Conservation (phyloP, 2,329 filamentous ascomycete species). For the Zopfia rhizophila region DNA sequence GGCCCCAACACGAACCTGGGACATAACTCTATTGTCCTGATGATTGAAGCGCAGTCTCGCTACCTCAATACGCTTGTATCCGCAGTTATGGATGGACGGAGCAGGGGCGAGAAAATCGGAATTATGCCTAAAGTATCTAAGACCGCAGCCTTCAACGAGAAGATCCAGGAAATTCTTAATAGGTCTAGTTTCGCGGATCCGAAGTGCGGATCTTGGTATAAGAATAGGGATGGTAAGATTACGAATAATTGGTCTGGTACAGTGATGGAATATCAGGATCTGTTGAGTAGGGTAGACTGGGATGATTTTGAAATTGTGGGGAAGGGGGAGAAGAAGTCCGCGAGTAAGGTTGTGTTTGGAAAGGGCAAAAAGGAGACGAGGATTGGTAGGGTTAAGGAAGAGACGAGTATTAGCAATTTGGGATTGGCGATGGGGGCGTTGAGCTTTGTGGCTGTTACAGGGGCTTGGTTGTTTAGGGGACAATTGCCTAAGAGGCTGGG, state of each 20-base stretch:
- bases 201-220: constrained; percentile 67
- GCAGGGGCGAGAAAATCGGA: constrained; percentile 52
- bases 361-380: constrained; percentile 45
- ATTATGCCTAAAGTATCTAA: constrained; percentile 56
- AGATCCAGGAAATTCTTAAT: constrained; percentile 57
- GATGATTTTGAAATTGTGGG: constrained; percentile 54
- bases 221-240: constrained; percentile 63
- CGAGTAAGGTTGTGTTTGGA: constrained; percentile 45
- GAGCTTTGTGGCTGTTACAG: constrained; percentile 49
- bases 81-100: constrained; percentile 59
- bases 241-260: constrained; percentile 68
- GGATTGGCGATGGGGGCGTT: constrained; percentile 48
- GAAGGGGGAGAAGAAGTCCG: constrained; percentile 26
- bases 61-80: constrained; percentile 64
- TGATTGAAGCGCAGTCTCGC: constrained; percentile 68
- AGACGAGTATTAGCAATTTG: constrained; percentile 54
- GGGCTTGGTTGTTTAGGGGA: constrained; percentile 39
- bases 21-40: constrained; percentile 69
- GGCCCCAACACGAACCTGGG: constrained; percentile 67
- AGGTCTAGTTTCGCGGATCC: constrained; percentile 64
- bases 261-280: constrained; percentile 66
- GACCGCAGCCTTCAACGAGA: constrained; percentile 58
- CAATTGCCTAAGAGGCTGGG: constrained; percentile 26
- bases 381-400: constrained; percentile 58
- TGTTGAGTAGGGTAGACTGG: constrained; percentile 55